Conservation (phyloP, 331 rosid genomes). For the Stylosanthes scabra region DNA sequence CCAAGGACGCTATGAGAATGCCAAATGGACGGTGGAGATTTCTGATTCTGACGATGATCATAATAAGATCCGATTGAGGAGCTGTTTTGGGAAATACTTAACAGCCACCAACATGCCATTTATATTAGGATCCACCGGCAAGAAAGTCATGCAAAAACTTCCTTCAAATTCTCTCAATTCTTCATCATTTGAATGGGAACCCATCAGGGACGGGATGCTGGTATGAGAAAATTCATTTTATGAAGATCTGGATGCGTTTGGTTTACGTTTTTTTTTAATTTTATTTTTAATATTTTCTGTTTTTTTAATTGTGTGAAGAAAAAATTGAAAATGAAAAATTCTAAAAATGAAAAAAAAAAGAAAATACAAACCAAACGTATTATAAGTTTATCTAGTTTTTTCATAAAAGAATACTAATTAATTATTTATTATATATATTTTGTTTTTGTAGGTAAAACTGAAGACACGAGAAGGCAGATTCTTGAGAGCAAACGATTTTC, state of each 20-base stretch:
- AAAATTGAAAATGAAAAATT: no score
- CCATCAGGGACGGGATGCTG: slow-evolving; percentile 63
- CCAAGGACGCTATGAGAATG: slow-evolving; percentile 40
- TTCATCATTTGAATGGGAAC: slow-evolving; percentile 67
- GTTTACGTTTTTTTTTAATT: no score
- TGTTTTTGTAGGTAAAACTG: slow-evolving; percentile 49
- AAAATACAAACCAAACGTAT: no score
- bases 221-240: slow-evolving; percentile 22
- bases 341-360: no score
- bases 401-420: no score
- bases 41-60: slow-evolving; percentile 46
- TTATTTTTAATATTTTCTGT: no score
- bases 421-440: no score
- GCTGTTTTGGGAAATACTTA: slow-evolving; percentile 67
- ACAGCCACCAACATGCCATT: slow-evolving; percentile 61
- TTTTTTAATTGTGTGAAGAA: no score
- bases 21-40: slow-evolving; percentile 70
- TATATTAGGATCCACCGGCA: slow-evolving; percentile 66
- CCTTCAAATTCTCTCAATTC: slow-evolving; percentile 28
- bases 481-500: slow-evolving; percentile 67
- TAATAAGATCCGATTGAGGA: slow-evolving; percentile 53
- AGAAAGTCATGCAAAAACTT: slow-evolving; percentile 52
- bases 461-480: slow-evolving; percentile 64
- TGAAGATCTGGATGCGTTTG: no score
- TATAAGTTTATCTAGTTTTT: no score